Evolutionary conservation across 495 filamentous ascomycete species (phyloP).

Genomic region (Xylaria bambusicola): DNA sequence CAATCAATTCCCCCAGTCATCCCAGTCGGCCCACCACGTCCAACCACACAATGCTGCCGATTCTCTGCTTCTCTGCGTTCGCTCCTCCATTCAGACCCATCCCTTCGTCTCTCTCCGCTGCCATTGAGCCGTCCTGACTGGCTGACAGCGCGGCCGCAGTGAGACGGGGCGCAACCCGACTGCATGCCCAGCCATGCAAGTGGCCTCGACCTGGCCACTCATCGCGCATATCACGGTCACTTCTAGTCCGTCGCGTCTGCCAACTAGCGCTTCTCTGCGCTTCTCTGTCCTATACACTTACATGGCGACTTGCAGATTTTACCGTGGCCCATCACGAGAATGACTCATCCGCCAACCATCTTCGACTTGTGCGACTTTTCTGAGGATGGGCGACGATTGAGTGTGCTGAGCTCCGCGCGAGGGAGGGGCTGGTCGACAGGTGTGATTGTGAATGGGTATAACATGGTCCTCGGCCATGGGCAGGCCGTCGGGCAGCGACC

Average conservation of each 20-base stretch:
- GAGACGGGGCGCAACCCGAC: conserved; percentile 32
- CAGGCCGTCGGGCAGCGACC: conserved; percentile 25
- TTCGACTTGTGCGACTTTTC: conserved; percentile 27
- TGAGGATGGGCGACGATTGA: conserved; percentile 26
- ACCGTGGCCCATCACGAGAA: conserved; percentile 25
- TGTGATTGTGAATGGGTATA: conserved; percentile 27
- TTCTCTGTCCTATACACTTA: conserved; percentile 24
- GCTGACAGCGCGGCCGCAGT: conserved; percentile 18
- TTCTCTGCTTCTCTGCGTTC: too few species aligned
- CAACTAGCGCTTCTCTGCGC: conserved; percentile 27
- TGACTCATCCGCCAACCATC: conserved; percentile 39
- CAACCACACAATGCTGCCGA: too few species aligned
- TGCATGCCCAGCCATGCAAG: conserved; percentile 29
- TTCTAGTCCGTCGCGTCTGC: conserved; percentile 28
- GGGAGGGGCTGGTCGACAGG: conserved; percentile 21
- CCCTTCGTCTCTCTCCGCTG: conserved; percentile 23
- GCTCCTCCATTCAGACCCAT: too few species aligned
- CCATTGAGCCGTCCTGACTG: conserved; percentile 30
- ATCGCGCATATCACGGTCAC: conserved; percentile 30
- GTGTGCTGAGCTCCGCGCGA: conserved; percentile 15
- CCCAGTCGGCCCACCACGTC: too few species aligned
- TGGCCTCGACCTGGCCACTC: conserved; percentile 29
- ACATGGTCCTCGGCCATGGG: conserved; percentile 29
- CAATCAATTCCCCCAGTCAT: too few species aligned
- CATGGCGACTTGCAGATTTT: conserved; percentile 31